phyloP scores from a whole-genome alignment of 768 basidiomycete species.

The Auricularia sp. region DNA sequence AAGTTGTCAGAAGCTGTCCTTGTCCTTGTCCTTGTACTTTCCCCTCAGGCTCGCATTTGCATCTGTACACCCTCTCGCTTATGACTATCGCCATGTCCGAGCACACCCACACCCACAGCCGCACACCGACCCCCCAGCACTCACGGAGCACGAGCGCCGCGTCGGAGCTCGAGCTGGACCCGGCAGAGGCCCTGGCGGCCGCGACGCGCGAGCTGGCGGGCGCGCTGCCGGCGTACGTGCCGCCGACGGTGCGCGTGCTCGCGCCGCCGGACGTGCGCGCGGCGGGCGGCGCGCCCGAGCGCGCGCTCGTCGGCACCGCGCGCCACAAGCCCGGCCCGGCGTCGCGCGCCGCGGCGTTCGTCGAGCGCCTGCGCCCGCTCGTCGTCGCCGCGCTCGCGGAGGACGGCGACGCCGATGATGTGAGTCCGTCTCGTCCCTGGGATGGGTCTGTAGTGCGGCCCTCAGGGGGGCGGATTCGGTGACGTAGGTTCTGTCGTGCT shows the following conservation, averaged over 20 bases:
- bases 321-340: neutral
- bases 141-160: neutral
- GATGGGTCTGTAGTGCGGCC: too few species aligned
- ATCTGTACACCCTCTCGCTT: neutral
- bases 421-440: neutral
- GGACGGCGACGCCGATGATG: neutral
- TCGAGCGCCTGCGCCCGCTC: neutral
- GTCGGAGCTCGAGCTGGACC: neutral
- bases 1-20: too few species aligned
- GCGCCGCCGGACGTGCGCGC: neutral
- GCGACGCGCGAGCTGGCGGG: neutral
- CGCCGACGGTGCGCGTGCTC: neutral
- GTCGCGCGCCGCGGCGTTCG: neutral
- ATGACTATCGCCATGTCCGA: neutral
- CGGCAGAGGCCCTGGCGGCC: neutral
- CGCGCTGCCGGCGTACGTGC: neutral
- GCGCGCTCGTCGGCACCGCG: neutral
- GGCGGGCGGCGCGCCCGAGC: neutral
- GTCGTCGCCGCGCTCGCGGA: neutral
- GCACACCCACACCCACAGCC: neutral
- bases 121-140: neutral
- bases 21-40: too few species aligned
- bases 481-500: neutral
- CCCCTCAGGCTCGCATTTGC: neutral
- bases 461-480: too few species aligned